phyloP scores from a whole-genome alignment of 495 filamentous ascomycete species.

The Penicillium parvum region DNA sequence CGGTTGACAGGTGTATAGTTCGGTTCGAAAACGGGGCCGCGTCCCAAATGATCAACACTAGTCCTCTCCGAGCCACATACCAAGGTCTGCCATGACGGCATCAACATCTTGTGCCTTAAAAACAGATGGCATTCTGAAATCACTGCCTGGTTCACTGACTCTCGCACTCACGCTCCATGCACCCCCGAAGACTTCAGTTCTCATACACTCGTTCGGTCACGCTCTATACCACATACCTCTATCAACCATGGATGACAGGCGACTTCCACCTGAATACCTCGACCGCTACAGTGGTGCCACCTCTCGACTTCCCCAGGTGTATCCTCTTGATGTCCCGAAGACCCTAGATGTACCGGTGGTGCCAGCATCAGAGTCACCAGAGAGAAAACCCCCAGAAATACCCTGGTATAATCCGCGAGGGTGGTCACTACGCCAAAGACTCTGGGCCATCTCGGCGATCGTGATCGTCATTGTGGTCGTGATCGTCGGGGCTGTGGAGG shows the following conservation, averaged over 20 bases:
- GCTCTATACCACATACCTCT: background rate
- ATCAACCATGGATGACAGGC: conserved; percentile 16
- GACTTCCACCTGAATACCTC: conserved; percentile 17
- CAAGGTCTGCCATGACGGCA: conserved; percentile 8
- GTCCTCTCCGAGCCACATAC: conserved; percentile 5
- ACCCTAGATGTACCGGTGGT: conserved; percentile 2
- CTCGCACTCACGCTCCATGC: too few relatives aligned
- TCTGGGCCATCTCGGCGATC: conserved; percentile 27
- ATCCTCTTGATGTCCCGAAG: conserved; percentile 16
- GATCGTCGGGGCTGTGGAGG: conserved; percentile 53
- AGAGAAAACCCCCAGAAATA: background rate
- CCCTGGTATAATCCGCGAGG: conserved; percentile 47
- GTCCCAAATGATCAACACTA: conserved; percentile 7
- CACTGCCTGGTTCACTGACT: too few relatives aligned
- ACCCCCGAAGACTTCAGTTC: too few relatives aligned
- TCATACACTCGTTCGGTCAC: conserved; percentile 4
- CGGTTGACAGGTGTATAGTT: background rate
- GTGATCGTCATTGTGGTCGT: conserved; percentile 45
- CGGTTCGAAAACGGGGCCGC: conserved; percentile 6
- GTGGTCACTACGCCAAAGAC: conserved; percentile 46
- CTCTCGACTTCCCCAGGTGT: conserved; percentile 16
- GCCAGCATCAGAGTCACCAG: background rate
- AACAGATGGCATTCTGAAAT: too few relatives aligned
- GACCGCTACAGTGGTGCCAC: conserved; percentile 22
- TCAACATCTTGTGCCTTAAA: background rate